A percentile compares a stretch with the other conserved stretches of the same genome.
phyloP scores from a whole-genome alignment of 768 basidiomycete genomes.

The Mycena galericulata region DNA sequence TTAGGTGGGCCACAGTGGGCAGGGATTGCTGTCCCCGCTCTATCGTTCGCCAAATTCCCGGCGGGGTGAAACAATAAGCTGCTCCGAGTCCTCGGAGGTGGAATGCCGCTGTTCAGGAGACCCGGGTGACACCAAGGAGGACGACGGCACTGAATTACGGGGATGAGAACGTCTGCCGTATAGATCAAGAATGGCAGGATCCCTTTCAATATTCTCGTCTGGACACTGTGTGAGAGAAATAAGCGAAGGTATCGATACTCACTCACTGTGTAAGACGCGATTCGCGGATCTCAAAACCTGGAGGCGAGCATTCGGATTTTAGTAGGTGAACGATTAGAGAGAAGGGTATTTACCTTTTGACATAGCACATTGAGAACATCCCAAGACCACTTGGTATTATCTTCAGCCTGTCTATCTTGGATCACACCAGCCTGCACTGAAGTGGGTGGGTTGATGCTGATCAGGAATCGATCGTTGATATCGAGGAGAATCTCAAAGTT shows the following conservation, averaged over 20 bases:
- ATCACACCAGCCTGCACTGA: not conserved
- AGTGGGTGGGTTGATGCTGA: not conserved
- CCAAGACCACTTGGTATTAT: not conserved
- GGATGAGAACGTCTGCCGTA: not conserved
- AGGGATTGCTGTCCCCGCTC: not conserved
- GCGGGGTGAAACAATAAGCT: not conserved
- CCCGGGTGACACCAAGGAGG: not conserved
- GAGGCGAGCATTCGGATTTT: no score
- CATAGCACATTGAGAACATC: slow-evolving; percentile 8
- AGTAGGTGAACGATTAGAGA: not conserved
- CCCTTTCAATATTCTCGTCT: slow-evolving; percentile 14
- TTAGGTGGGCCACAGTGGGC: not conserved
- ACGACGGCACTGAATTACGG: no score
- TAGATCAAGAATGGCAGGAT: not conserved
- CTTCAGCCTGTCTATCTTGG: not conserved
- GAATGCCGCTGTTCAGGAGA: not conserved
- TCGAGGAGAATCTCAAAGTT: slow-evolving; percentile 21
- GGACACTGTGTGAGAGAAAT: not conserved
- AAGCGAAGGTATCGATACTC: not conserved
- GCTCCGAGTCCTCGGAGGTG: no score
- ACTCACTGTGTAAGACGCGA: not conserved
- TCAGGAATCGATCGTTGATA: slow-evolving; percentile 4
- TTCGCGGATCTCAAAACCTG: slow-evolving; percentile 18
- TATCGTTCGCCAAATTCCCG: slow-evolving; percentile 8
- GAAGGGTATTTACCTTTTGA: not conserved